Percentiles rank a stretch among this genome's conserved stretches.
Conservation (phyloP, 352 stramenopile genomes). For the Pythium aphanidermatum region DNA sequence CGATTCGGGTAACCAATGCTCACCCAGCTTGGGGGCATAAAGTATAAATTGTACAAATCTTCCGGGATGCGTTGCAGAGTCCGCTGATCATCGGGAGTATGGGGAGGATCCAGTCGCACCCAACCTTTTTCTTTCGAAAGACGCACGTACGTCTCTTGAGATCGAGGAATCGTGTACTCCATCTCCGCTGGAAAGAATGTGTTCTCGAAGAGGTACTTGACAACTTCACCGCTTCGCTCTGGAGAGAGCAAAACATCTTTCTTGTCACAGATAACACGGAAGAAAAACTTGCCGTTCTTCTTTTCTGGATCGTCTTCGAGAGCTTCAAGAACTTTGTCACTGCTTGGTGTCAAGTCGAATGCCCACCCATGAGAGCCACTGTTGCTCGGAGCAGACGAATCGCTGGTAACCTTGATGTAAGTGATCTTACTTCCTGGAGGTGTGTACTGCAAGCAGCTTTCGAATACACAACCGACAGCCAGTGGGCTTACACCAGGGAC, state of each 20-base stretch:
- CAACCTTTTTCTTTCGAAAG: conserved; percentile 78
- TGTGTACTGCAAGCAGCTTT: conserved; percentile 74
- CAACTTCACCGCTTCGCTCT: conserved; percentile 54
- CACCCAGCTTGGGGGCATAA: conserved; percentile 70
- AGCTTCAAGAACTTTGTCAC: conserved; percentile 61
- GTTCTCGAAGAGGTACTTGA: conserved; percentile 55
- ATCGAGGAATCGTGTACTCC: conserved; percentile 72
- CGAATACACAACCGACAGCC: conserved; percentile 63
- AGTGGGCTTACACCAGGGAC: conserved; percentile 60
- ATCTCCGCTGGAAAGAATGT: conserved; percentile 77
- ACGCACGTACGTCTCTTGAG: conserved; percentile 64
- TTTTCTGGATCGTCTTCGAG: conserved; percentile 71
- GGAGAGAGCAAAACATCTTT: conserved; percentile 74
- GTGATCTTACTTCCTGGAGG: conserved; percentile 69
- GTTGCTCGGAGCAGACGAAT: conserved; percentile 29
- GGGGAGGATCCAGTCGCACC: conserved; percentile 42
- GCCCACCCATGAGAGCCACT: conserved; percentile 53
- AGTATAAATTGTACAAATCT: conserved; percentile 73
- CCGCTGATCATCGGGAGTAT: conserved; percentile 7
- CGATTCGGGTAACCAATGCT: conserved; percentile 72
- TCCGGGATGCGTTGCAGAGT: conserved; percentile 66
- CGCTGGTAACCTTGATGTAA: conserved; percentile 72
- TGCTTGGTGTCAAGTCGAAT: conserved; percentile 56
- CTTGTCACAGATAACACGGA: conserved; percentile 56
- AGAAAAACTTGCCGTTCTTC: conserved; percentile 81